Conservation (phyloP, 805 yeast species). For the Candida sithepensis region DNA sequence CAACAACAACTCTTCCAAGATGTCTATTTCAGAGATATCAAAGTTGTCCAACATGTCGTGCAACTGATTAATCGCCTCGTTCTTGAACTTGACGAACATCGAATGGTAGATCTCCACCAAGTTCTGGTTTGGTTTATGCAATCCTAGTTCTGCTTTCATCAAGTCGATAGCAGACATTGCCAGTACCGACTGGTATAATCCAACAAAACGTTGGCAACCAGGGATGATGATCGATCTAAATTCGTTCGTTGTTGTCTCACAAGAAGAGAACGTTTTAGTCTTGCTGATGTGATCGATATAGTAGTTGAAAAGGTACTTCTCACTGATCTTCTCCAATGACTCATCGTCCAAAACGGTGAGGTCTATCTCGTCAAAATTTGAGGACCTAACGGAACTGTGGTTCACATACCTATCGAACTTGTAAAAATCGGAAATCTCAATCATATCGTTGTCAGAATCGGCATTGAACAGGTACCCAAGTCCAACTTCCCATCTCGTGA, state of each 20-base stretch:
- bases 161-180: constrained; percentile 26
- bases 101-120: constrained; percentile 7
- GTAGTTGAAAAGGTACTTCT: constrained; percentile 18
- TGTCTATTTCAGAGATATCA: constrained; percentile 15
- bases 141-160: constrained; percentile 12
- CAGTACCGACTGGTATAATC: constrained; percentile 22
- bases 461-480: constrained; percentile 7
- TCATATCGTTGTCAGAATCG: not conserved
- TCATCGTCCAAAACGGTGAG: not conserved
- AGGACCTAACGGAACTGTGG: not conserved
- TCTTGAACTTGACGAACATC: constrained; percentile 21
- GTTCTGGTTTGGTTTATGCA: not conserved
- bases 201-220: constrained; percentile 20
- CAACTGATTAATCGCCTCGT: constrained; percentile 28
- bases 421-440: not conserved
- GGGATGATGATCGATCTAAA: constrained; percentile 25
- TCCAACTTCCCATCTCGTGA: constrained; percentile 13
- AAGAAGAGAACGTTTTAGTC: constrained; percentile 22
- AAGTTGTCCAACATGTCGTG: constrained; percentile 27
- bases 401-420: not conserved
- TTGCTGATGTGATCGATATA: constrained; percentile 20
- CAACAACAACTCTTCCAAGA: constrained; percentile 25
- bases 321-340: constrained; percentile 1
- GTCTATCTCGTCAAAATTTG: not conserved
- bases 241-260: constrained; percentile 17